A percentile compares a stretch with the other conserved stretches of the same genome.
phyloP scores from a whole-genome alignment of 306 rosid genomes.

The Adenanthera pavonina region DNA sequence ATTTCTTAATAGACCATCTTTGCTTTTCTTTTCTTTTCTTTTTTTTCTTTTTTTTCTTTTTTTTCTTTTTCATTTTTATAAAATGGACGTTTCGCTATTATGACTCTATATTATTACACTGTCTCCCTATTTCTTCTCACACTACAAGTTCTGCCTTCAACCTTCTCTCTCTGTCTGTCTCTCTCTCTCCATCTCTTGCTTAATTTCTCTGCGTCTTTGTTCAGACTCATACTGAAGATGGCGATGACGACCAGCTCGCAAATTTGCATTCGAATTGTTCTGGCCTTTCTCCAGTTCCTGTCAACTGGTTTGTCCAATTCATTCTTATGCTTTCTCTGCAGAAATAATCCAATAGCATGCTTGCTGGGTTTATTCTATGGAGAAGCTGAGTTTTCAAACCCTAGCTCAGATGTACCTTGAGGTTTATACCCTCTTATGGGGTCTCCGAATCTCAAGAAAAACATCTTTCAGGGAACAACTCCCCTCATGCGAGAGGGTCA shows the following conservation, averaged over 20 bases:
- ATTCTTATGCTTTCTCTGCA: neutral
- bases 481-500: neutral
- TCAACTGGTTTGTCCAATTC: neutral
- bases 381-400: neutral
- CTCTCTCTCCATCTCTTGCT: neutral
- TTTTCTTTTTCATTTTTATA: neutral
- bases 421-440: neutral
- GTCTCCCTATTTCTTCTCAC: neutral
- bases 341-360: neutral
- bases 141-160: neutral
- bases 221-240: neutral
- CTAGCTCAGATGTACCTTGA: neutral
- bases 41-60: neutral
- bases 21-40: neutral
- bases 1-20: neutral
- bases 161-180: neutral
- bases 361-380: neutral
- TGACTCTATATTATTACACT: neutral
- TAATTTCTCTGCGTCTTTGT: neutral
- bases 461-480: neutral
- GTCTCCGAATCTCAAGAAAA: neutral
- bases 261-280: neutral
- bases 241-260: neutral
- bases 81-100: neutral
- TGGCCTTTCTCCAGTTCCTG: neutral